These are phyloP conservation scores for Ensete glaucum DNA, from an alignment of 176 grass and related monocot genomes.

Conservation along the genomic window DNA sequence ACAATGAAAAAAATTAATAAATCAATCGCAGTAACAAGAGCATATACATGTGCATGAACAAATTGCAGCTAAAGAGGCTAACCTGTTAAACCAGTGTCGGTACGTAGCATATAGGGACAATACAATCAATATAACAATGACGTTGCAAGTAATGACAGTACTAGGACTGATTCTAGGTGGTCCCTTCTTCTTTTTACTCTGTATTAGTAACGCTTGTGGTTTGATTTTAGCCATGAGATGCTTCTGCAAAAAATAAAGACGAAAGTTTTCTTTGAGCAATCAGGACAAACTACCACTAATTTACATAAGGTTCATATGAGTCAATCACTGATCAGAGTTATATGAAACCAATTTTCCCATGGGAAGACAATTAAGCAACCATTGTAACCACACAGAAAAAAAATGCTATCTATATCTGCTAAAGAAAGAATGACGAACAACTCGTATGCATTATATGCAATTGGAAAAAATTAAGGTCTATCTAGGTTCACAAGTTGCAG, in stretches of 20 bases:
- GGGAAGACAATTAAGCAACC: no score
- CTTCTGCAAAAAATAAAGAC: not conserved
- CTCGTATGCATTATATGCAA: no score
- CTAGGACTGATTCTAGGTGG: conserved; percentile 15
- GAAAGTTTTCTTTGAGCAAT: no score
- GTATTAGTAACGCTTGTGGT: conserved; percentile 23
- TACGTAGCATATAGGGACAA: conserved; percentile 27
- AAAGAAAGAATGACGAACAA: no score
- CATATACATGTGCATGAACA: not conserved
- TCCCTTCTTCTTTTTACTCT: conserved; percentile 26
- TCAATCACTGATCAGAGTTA: no score
- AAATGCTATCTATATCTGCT: no score
- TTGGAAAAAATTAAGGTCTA: not conserved
- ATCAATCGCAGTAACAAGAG: not conserved
- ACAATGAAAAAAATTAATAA: not conserved
- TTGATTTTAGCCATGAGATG: conserved; percentile 24
- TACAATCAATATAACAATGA: conserved; percentile 13
- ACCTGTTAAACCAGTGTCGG: conserved; percentile 16
- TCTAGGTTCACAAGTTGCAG: not conserved
- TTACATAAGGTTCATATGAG: no score
- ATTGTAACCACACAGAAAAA: no score
- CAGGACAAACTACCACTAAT: no score
- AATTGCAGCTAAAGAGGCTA: not conserved
- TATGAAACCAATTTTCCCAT: no score
- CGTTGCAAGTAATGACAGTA: conserved; percentile 22